Evolutionary conservation across 345 rosid species (phyloP), one percentile per base, ranked within the genome.

Genomic region (Eutrema yunnanense): DNA sequence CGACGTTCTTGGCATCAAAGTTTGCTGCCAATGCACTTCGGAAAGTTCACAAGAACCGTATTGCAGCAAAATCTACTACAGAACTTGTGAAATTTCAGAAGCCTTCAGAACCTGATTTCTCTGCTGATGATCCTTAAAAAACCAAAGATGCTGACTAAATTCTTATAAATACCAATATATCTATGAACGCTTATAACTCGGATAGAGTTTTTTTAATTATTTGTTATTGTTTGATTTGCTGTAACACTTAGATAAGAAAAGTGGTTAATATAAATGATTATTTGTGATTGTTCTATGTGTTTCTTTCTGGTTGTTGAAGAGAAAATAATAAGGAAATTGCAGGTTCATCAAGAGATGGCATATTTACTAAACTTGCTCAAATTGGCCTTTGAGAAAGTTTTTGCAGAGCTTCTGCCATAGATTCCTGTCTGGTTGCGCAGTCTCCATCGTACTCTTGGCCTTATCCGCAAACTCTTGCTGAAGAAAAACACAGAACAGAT

Each of bases 11-110:
- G 69, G 99, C 96, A 7, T 80, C 97, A 29, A 84, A 82, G 73
- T 95, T 95, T 67, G 99, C 97, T 0, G 96, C 96, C 2, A 95
- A 95, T 53, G 97, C 99, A 0, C 96, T 95, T 57, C 97, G 93
- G 0, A 93, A 92, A 26, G 81, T 94, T 69, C 96, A 92, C 41
- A 74, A 89, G 43, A 92, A 87, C 67, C 84, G 97, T 47, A 27
- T 34, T 30, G 87, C 64, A 12, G 97, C 89, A 3, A 89, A 85
- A 81, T 84, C 78, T 36, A 87, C 96, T 8, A 75, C 83, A 76
- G 95, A 88, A 49, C 56, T 89, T 67, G 90, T 89, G 85, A 86
- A 81, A 65, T 80, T 89, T 37, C 95, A 82, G 86, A 94, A 94
- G 76, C 98, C 98, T 61, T 87, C 96, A 0, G 98, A 94, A 55